Base-by-base conservation (phyloP, 192 early-diverging fungal species). In the Coemansia furcata region DNA sequence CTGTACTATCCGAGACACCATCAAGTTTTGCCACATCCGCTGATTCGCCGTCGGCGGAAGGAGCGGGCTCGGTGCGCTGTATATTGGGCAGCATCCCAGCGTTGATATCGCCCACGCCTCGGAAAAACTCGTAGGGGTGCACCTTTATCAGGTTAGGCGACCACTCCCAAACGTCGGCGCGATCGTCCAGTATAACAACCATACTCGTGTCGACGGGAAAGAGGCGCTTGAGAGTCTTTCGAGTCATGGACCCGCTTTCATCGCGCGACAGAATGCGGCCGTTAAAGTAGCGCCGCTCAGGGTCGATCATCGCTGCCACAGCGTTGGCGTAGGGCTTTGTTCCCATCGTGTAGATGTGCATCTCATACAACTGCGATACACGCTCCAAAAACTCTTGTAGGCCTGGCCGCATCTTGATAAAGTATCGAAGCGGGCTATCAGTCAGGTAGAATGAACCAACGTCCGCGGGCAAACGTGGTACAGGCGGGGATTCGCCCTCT, bases 291-390 rank as follows among this genome's bases (percentile, higher is more conserved):
- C 61, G 80, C 6, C 86, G 70, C 14, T 91, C 85, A 1, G 95
- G 95, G 68, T 99, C 98, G 47, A 99, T 88, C 2, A 90, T 85
- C 29, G 87, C 83, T 0, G 94, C 93, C 2, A 99, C 92, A 1
- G 90, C 89, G 35, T 91, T 85, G 33, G 98, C 98, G 77, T 99
- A 99, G 19, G 88, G 85, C 11, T 95, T 86, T 1, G 95, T 93
- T 33, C 98, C 98, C 96, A 98, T 97, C 2, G 98, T 99, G 76
- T 99, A 99, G 60, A 99, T 95, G 74, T 99, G 98, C 72, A 98
- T 81, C 78, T 99, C 98, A 69, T 93, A 99, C 7, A 90, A 33
- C 60, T 87, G 60, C 2, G 85, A 75, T 7, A 95, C 71, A 49
- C 83, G 71, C 52, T 85, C 74, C 30, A 99, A 74, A 71, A 99